These are phyloP conservation scores for Termitomyces bulborhizus DNA, from an alignment of 768 basidiomycete genomes.

Conservation along the genomic window DNA sequence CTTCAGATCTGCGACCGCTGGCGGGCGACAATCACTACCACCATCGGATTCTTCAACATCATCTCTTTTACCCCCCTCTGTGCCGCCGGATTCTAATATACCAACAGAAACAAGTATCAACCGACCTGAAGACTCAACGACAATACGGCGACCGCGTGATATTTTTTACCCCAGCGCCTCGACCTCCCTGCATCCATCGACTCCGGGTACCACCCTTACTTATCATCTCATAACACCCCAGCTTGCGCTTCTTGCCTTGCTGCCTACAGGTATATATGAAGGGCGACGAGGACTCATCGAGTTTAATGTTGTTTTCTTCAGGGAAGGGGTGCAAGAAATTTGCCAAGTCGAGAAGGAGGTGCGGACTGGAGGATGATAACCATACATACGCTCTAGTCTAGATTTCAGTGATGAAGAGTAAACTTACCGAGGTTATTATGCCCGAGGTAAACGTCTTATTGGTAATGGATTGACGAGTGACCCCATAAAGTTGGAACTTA, in stretches of 20 bases:
- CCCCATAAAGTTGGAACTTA: constrained; percentile 5
- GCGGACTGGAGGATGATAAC: constrained; percentile 27
- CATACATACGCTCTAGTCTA: not conserved
- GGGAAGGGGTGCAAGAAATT: constrained; percentile 80
- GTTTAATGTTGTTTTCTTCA: constrained; percentile 82
- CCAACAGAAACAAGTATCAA: constrained; percentile 7
- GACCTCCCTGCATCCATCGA: constrained; percentile 51
- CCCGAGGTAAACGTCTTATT: constrained; percentile 5
- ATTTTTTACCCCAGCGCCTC: constrained; percentile 68
- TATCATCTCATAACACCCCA: constrained; percentile 77
- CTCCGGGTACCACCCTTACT: constrained; percentile 70
- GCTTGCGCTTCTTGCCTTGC: constrained; percentile 62
- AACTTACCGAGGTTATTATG: constrained; percentile 6
- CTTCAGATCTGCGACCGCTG: constrained; percentile 25
- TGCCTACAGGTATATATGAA: constrained; percentile 71
- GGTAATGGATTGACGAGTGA: constrained; percentile 4
- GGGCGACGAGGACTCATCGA: constrained; percentile 71
- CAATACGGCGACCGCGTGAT: constrained; percentile 26
- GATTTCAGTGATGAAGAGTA: not conserved
- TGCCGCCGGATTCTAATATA: constrained; percentile 14
- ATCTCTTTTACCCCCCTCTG: constrained; percentile 11
- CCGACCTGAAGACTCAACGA: constrained; percentile 1
- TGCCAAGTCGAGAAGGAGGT: constrained; percentile 66
- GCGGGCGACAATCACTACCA: constrained; percentile 21
- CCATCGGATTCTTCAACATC: constrained; percentile 21